Percentiles rank a stretch among this genome's conserved stretches.
Evolutionary conservation across 192 early-diverging fungal genomes (phyloP).

Genomic region (Backusella psychrophila): DNA sequence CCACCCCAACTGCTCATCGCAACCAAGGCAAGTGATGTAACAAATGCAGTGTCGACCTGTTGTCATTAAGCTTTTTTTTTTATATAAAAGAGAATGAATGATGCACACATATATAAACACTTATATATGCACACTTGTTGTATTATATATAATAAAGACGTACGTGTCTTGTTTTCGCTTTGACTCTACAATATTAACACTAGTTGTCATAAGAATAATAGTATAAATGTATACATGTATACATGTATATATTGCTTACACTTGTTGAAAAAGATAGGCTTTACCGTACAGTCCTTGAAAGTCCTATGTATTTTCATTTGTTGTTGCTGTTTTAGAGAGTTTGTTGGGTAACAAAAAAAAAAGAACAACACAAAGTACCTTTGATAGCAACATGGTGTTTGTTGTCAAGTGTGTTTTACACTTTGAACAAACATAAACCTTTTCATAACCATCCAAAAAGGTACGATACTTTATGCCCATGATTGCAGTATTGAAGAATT

Average conservation of each 20-base stretch:
- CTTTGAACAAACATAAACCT: conserved; percentile 44
- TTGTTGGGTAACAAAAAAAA: not conserved
- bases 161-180: not conserved
- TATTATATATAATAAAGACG: not conserved
- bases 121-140: no score
- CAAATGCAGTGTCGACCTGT: conserved; percentile 74
- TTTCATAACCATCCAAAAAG: conserved; percentile 31
- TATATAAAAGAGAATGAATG: conserved; percentile 34
- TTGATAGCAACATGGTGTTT: conserved; percentile 44
- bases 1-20: conserved; percentile 54
- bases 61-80: conserved; percentile 53
- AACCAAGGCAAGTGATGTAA: conserved; percentile 63
- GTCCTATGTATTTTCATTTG: conserved; percentile 21
- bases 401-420: conserved; percentile 56
- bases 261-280: conserved; percentile 65
- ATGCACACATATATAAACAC: no score
- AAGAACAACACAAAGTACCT: conserved; percentile 35
- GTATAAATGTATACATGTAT: no score
- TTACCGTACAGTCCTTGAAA: conserved; percentile 62
- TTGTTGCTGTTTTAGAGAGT: not conserved
- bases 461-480: conserved; percentile 55
- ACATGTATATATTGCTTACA: conserved; percentile 38
- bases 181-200: not conserved
- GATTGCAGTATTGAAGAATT: not conserved
- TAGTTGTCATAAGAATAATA: not conserved